Conservation (phyloP, 495 filamentous ascomycete genomes). For the Aspergillus indologenus region DNA sequence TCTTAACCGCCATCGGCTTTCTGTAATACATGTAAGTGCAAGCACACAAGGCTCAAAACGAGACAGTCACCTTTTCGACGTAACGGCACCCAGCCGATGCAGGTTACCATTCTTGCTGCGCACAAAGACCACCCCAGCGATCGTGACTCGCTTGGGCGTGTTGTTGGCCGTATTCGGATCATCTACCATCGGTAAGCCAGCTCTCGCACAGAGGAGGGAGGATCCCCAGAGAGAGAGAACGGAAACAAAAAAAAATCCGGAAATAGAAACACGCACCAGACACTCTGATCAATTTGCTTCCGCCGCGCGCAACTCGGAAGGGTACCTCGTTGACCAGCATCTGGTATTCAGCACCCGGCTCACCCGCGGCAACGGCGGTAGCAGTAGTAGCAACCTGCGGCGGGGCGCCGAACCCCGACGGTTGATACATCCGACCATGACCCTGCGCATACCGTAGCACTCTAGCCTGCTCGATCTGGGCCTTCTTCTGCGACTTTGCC, state of each 20-base stretch:
- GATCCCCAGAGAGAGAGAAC: not conserved
- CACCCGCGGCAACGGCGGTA: constrained; percentile 13
- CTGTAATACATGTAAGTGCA: constrained; percentile 29
- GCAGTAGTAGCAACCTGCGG: constrained; percentile 38
- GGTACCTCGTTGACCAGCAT: constrained; percentile 71
- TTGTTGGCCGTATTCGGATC: constrained; percentile 59
- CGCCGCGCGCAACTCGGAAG: constrained; percentile 71
- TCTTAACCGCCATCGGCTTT: constrained; percentile 54
- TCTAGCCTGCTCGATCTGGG: constrained; percentile 61
- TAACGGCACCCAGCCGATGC: constrained; percentile 57
- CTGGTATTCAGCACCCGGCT: constrained; percentile 53
- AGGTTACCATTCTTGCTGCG: constrained; percentile 91
- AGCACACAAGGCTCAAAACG: not conserved
- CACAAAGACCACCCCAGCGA: constrained; percentile 83
- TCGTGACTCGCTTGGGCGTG: constrained; percentile 73
- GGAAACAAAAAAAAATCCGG: not conserved
- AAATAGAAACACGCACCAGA: constrained; percentile 55
- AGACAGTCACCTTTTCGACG: constrained; percentile 40
- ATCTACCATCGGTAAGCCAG: constrained; percentile 52
- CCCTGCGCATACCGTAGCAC: constrained; percentile 45
- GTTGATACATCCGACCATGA: constrained; percentile 19
- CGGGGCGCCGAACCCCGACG: constrained; percentile 35
- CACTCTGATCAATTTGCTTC: constrained; percentile 78
- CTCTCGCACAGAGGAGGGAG: constrained; percentile 13
- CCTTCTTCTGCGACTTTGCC: constrained; percentile 55